Evolutionary conservation across 768 basidiomycete genomes (phyloP).

Genomic region (Cystofilobasidium ferigula): DNA sequence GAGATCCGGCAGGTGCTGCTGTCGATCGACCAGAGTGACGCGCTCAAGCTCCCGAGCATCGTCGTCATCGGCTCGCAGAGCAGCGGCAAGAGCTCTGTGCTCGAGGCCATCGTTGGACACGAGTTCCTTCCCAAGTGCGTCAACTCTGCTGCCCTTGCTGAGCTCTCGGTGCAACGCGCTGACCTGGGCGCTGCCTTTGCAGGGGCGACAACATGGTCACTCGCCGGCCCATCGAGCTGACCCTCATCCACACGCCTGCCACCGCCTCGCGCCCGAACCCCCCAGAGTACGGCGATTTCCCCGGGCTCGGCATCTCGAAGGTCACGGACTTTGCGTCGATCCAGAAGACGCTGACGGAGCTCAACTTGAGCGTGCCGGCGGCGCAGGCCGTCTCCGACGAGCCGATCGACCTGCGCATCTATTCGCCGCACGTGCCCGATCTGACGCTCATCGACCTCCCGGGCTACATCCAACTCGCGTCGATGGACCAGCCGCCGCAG

Average conservation of each 20-base stretch:
- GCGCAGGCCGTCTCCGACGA: constrained; percentile 83
- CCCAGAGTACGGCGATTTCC: constrained; percentile 85
- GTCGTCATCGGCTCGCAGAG: constrained; percentile 98
- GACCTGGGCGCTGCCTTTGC: neutral
- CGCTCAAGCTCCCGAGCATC: constrained; percentile 87
- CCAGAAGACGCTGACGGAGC: constrained; percentile 82
- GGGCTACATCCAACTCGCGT: constrained; percentile 89
- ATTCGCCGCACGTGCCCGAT: constrained; percentile 91
- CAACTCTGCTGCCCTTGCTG: neutral
- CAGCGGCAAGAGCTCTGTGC: constrained; percentile 92
- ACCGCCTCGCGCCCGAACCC: constrained; percentile 47
- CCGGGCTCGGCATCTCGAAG: constrained; percentile 73
- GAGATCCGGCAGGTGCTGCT: constrained; percentile 91
- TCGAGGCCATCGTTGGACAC: constrained; percentile 94
- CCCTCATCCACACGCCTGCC: constrained; percentile 79
- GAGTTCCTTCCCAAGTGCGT: constrained; percentile 96
- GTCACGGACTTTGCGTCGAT: constrained; percentile 84
- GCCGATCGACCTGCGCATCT: constrained; percentile 92
- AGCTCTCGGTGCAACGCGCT: neutral
- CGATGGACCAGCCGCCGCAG: constrained; percentile 86
- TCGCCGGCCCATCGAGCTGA: constrained; percentile 92
- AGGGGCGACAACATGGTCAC: constrained; percentile 99
- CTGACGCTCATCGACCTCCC: constrained; percentile 95
- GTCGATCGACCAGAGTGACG: constrained; percentile 89
- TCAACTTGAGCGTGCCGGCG: constrained; percentile 86